Conservation (phyloP, 306 rosid species). For the Elaeagnus macrophylla region DNA sequence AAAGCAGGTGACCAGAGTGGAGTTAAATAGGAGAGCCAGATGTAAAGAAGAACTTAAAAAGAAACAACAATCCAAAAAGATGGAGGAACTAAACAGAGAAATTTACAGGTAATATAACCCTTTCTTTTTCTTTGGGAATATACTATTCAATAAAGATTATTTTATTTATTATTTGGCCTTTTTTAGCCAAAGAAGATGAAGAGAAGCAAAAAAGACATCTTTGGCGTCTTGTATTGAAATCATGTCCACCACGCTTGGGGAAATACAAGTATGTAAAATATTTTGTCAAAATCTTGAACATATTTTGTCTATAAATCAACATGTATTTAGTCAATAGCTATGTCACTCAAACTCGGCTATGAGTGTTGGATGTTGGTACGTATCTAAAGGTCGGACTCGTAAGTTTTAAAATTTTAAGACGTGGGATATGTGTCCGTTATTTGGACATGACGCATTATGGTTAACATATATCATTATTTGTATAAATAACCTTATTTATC, state of each 20-base stretch:
- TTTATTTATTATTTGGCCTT: slow-evolving; percentile 1
- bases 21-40: slow-evolving; percentile 63
- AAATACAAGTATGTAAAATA: slow-evolving; percentile 61
- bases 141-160: background rate
- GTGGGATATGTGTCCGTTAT: too few relatives aligned
- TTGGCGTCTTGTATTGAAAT: slow-evolving; percentile 51
- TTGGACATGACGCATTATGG: too few relatives aligned
- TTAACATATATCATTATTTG: too few relatives aligned
- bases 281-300: background rate
- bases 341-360: background rate
- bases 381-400: too few relatives aligned
- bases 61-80: slow-evolving; percentile 49
- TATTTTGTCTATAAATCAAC: background rate
- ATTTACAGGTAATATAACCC: slow-evolving; percentile 57
- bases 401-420: too few relatives aligned
- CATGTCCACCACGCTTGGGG: slow-evolving; percentile 79
- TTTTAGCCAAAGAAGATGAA: slow-evolving; percentile 53
- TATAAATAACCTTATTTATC: too few relatives aligned
- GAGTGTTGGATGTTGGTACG: too few relatives aligned
- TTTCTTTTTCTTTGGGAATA: background rate
- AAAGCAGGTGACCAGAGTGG: slow-evolving; percentile 66
- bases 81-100: slow-evolving; percentile 51
- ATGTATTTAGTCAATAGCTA: background rate
- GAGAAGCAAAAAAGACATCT: slow-evolving; percentile 52
- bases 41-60: slow-evolving; percentile 51